A percentile compares a stretch with the other conserved stretches of the same genome.
Conservation (phyloP, 208 protist species). For the Wallacemonas sp. region DNA sequence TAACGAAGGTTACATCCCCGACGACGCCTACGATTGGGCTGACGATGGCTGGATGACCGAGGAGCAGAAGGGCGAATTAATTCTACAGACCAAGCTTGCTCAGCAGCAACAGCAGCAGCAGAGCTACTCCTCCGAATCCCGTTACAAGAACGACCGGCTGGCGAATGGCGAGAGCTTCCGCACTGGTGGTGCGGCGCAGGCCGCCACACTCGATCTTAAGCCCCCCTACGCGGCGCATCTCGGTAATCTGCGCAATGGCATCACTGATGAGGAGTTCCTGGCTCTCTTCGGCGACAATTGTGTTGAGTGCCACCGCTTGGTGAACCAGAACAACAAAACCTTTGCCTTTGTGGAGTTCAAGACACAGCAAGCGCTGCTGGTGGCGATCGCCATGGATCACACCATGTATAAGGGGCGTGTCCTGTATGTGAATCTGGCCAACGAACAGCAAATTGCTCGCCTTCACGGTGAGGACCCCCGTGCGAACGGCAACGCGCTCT, state of each 20-base stretch:
- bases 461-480: constrained; percentile 38
- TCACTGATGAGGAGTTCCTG: constrained; percentile 77
- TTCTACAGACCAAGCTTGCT: constrained; percentile 55
- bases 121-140: constrained; percentile 7
- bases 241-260: constrained; percentile 85
- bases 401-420: constrained; percentile 59
- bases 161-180: constrained; percentile 66
- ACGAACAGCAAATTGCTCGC: constrained; percentile 74
- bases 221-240: constrained; percentile 81
- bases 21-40: constrained; percentile 77
- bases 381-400: constrained; percentile 67
- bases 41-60: constrained; percentile 61
- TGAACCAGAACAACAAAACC: constrained; percentile 75
- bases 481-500: constrained; percentile 24
- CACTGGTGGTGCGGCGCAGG: constrained; percentile 28
- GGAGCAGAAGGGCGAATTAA: constrained; percentile 51
- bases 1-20: constrained; percentile 77
- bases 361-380: constrained; percentile 54
- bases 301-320: constrained; percentile 64
- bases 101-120: constrained; percentile 26
- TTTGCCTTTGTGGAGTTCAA: constrained; percentile 89
- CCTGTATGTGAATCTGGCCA: constrained; percentile 84
- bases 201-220: constrained; percentile 49
- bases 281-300: constrained; percentile 53
- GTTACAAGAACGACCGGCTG: constrained; percentile 73